Evolutionary conservation across 192 early-diverging fungal genomes (phyloP), one percentile per base, ranked within the genome.

Genomic region (Coemansia sp.): DNA sequence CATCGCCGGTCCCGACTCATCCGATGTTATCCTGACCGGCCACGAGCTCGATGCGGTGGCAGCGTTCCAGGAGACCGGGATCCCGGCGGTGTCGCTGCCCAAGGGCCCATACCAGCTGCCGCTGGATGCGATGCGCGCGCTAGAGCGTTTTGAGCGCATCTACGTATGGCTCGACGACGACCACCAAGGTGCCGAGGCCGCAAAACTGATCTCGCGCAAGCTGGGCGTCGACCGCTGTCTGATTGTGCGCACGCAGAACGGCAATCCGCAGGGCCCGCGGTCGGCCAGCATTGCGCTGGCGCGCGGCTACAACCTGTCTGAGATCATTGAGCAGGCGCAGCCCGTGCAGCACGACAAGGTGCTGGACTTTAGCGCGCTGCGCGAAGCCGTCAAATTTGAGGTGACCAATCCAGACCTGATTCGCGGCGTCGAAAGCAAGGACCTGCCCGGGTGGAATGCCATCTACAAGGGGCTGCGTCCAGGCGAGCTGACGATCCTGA

Each of bases 121-220:
- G 3, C 58, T 83, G 38, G 66, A 79, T 20, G 55, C 79, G 21
- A 75, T 85, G 58, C 82, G 81, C 19, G 67, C 81, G 21, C 46
- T 87, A 23, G 84, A 87, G 48, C 71, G 83, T 10, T 87, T 85
- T 48, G 78, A 79, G 29, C 78, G 78, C 27, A 68, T 87, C 5
- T 85, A 87, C 38, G 53, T 87, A 41, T 87, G 85, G 85, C 60
- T 87, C 22, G 79, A 85, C 64, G 84, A 85, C 66, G 79, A 82
- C 61, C 70, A 80, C n/a, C 75, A 82, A 36, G 85, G 85, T 50
- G 71, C 79, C 9, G 70, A 79, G 27, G 79, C 80, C 1, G 79
- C 84, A 0, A 70, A 79, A 42, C 78, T 76, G 41, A 79, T 87
- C 25, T 70, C 81, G 8, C 75, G 81, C 41, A 87, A 85, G 46